Percentiles rank a stretch among this genome's conserved stretches.
These are phyloP conservation scores for Chenopodium album DNA, from an alignment of 148 eudicot genomes.

Conservation along the genomic window DNA sequence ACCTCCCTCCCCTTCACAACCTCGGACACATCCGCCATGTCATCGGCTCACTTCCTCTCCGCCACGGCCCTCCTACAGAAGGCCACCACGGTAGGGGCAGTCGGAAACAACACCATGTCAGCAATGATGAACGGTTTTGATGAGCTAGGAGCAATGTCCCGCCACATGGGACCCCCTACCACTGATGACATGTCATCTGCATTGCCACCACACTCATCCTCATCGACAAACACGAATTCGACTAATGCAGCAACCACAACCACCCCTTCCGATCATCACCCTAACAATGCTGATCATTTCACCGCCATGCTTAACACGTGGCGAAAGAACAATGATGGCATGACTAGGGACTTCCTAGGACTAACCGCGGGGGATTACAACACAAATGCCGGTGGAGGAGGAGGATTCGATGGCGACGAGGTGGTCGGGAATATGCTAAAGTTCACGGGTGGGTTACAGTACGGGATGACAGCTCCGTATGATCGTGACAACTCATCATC, in stretches of 20 bases:
- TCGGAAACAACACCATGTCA: slow-evolving; percentile 1
- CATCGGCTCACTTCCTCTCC: slow-evolving; percentile 42
- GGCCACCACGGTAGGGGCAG: slow-evolving; percentile 54
- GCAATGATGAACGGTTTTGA: slow-evolving; percentile 20
- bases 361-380: slow-evolving; percentile 31
- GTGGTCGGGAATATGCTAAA: slow-evolving; percentile 40
- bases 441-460: slow-evolving; percentile 47
- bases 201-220: slow-evolving; percentile 11
- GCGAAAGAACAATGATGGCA: slow-evolving; percentile 43
- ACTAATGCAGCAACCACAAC: neutral
- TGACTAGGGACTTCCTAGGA: slow-evolving; percentile 86
- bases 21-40: slow-evolving; percentile 23
- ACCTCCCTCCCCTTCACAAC: slow-evolving; percentile 17
- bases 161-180: slow-evolving; percentile 4
- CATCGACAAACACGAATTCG: slow-evolving; percentile 6
- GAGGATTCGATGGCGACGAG: slow-evolving; percentile 23
- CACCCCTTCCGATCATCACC: neutral
- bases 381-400: slow-evolving; percentile 12
- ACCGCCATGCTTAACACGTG: slow-evolving; percentile 39
- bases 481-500: slow-evolving; percentile 41
- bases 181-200: neutral
- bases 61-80: slow-evolving; percentile 91
- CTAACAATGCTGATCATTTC: neutral
- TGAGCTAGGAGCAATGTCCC: slow-evolving; percentile 18
- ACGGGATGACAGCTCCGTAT: slow-evolving; percentile 30